These are phyloP conservation scores for Globisporangium splendens DNA, from an alignment of 352 stramenopile genomes.

Conservation along the genomic window DNA sequence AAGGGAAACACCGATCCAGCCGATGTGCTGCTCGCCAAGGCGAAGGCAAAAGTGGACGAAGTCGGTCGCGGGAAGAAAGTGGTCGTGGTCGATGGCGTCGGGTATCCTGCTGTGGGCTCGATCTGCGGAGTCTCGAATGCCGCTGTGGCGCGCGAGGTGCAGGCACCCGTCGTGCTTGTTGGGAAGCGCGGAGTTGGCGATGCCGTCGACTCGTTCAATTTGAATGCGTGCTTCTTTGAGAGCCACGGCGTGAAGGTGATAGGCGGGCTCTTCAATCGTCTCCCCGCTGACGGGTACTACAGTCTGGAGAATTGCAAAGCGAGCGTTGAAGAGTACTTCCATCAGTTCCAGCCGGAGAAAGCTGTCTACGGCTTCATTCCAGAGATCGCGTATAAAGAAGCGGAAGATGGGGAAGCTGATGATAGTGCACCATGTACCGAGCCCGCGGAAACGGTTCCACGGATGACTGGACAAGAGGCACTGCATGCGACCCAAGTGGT, in stretches of 20 bases:
- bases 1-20: conserved; percentile 87
- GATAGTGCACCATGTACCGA: neutral
- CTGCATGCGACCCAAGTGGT: conserved; percentile 29
- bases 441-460: conserved; percentile 10
- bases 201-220: conserved; percentile 96
- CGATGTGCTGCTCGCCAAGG: conserved; percentile 81
- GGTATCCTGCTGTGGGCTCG: conserved; percentile 90
- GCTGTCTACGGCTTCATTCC: conserved; percentile 83
- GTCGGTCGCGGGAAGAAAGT: conserved; percentile 87
- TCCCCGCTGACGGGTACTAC: conserved; percentile 93
- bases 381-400: conserved; percentile 36
- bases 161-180: conserved; percentile 91
- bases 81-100: conserved; percentile 96
- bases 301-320: conserved; percentile 89
- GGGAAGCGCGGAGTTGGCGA: conserved; percentile 95
- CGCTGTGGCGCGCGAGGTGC: conserved; percentile 52
- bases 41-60: conserved; percentile 82
- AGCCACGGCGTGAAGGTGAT: conserved; percentile 88
- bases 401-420: conserved; percentile 2
- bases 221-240: conserved; percentile 96
- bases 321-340: conserved; percentile 92
- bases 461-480: conserved; percentile 11
- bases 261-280: conserved; percentile 96
- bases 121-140: conserved; percentile 83
- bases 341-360: conserved; percentile 64